Percentiles rank a stretch among this genome's conserved stretches.
These are phyloP conservation scores for Harringtonia aguacate DNA, from an alignment of 2,329 filamentous ascomycete species.

Conservation along the genomic window DNA sequence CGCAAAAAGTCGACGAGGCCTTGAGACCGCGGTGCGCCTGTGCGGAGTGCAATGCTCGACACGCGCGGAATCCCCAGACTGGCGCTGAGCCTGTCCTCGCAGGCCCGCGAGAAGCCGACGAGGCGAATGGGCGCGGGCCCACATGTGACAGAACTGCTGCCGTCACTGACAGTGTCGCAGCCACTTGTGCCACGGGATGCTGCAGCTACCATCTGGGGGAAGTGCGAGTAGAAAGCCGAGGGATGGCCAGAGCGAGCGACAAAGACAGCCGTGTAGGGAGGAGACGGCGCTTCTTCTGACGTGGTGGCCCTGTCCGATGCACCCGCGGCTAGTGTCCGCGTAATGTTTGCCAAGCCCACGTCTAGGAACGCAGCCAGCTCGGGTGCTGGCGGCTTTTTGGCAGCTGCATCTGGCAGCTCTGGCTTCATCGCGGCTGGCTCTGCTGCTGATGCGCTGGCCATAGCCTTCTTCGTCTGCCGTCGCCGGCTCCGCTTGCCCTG, in stretches of 20 bases:
- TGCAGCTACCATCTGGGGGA: slow-evolving; percentile 35
- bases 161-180: too few relatives aligned
- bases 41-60: slow-evolving; percentile 50
- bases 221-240: slow-evolving; percentile 47
- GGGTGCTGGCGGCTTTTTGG: slow-evolving; percentile 27
- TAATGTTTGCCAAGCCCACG: slow-evolving; percentile 54
- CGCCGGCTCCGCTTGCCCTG: slow-evolving; percentile 41
- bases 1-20: slow-evolving; percentile 46
- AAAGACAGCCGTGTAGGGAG: slow-evolving; percentile 44
- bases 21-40: slow-evolving; percentile 44
- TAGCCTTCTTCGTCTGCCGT: slow-evolving; percentile 33
- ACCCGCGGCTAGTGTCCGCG: slow-evolving; percentile 41
- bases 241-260: slow-evolving; percentile 47
- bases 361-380: slow-evolving; percentile 48
- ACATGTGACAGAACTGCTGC: background rate
- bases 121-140: slow-evolving; percentile 34
- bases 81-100: slow-evolving; percentile 44
- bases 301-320: background rate
- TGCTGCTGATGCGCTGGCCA: slow-evolving; percentile 4
- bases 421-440: background rate
- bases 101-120: slow-evolving; percentile 50
- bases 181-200: slow-evolving; percentile 31
- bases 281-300: background rate
- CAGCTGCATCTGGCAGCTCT: background rate
- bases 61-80: slow-evolving; percentile 52